Percentiles rank a stretch among this genome's conserved stretches.
These are phyloP conservation scores for Tolypocladium paradoxum DNA, from an alignment of 2,329 filamentous ascomycete genomes.

Conservation along the genomic window DNA sequence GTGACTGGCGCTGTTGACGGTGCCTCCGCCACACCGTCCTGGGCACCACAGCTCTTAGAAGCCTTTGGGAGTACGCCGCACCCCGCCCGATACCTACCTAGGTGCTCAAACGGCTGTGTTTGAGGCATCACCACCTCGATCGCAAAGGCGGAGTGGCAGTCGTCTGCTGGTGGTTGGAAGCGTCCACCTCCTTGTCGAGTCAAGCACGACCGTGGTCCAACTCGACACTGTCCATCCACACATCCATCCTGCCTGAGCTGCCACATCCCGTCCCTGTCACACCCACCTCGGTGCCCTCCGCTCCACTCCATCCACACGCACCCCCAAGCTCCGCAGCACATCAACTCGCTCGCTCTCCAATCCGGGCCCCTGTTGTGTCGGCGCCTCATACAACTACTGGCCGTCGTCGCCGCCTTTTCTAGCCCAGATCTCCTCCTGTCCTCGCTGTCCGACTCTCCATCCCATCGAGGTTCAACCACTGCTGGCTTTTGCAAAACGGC, in stretches of 20 bases:
- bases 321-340: not conserved
- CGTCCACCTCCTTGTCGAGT: not conserved
- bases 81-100: not conserved
- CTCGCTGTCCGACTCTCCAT: not conserved
- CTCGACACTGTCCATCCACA: not conserved
- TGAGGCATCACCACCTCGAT: not conserved
- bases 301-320: not conserved
- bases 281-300: not conserved
- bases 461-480: not conserved
- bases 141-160: not conserved
- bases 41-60: not conserved
- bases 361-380: not conserved
- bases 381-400: slow-evolving; percentile 1
- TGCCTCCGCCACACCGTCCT: not conserved
- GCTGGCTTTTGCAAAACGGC: not conserved
- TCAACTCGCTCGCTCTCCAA: not conserved
- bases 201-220: not conserved
- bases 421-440: not conserved
- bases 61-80: not conserved
- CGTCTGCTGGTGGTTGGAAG: not conserved
- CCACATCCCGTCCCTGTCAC: not conserved
- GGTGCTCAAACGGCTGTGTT: not conserved
- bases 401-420: not conserved
- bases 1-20: not conserved
- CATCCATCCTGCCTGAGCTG: not conserved